These are phyloP conservation scores for Talaromyces sp. DNA, from an alignment of 2,329 filamentous ascomycete species.

Conservation along the genomic window DNA sequence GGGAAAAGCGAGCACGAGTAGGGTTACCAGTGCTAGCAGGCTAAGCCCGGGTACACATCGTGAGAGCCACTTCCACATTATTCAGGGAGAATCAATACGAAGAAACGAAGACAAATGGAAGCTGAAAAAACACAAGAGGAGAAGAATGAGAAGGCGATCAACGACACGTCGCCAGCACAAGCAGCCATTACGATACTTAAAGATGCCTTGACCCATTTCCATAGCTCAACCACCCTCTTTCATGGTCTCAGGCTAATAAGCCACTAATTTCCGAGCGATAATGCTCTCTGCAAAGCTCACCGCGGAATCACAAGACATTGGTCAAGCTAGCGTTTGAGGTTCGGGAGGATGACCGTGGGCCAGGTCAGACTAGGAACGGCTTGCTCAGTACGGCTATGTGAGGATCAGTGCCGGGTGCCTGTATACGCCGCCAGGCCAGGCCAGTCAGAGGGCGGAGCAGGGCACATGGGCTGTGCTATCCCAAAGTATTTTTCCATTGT, in stretches of 20 bases:
- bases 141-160: not conserved
- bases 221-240: not conserved
- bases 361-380: not conserved
- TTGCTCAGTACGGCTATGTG: not conserved
- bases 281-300: not conserved
- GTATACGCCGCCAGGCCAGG: not conserved
- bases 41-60: slow-evolving; percentile 28
- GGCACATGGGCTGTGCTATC: not conserved
- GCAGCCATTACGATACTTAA: not conserved
- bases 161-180: not conserved
- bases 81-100: not conserved
- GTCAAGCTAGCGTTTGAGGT: not conserved
- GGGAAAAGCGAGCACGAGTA: slow-evolving; percentile 21
- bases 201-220: not conserved
- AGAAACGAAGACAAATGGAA: not conserved
- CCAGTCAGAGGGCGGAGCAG: not conserved
- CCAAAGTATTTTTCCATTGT: not conserved
- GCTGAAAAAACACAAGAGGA: not conserved
- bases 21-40: slow-evolving; percentile 19
- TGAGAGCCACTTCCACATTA: slow-evolving; percentile 24
- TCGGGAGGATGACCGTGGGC: not conserved
- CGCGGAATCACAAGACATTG: not conserved
- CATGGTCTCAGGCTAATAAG: not conserved
- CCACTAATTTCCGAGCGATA: not conserved
- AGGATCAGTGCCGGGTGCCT: not conserved